Base-by-base conservation (phyloP, 495 filamentous ascomycete genomes). In the Penicillium fimorum region DNA sequence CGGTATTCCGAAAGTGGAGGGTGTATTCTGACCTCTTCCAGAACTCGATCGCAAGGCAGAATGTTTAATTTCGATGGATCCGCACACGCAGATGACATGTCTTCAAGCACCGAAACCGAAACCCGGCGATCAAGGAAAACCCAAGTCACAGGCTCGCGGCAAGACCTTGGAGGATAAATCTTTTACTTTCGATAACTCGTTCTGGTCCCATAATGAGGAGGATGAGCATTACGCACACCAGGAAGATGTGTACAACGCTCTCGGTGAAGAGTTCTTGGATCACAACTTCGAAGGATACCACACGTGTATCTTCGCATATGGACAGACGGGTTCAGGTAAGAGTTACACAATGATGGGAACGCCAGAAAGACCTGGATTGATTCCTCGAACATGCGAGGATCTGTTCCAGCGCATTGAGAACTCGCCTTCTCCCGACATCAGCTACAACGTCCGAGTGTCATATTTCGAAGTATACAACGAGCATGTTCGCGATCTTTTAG, bases 381-480 rank as follows among this genome's bases (percentile, higher is more conserved):
- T 99, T 58, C 94, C 94, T 3, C 84, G 94, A n/a, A 97, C 95
- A 27, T 99, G 94, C 70, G 87, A 94, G 68, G 94, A 96, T 71
- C 80, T 99, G 27, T 99, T 99, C 66, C 84, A 97, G 73, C 85
- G 94, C 53, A 97, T 99, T 63, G 89, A 95, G 61, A 82, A 82
- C 45, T 90, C 92, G 38, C 81, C 87, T 37, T 85, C 86, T 7
- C 88, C 91, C 15, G 92, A 92, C 66, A 90, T 96, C 70, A 94
- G 87, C 56, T 99, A 96, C 78, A 91, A 90, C 61, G 94, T 99
- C 48, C 90, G 92, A 55, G 94, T 97, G 32, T 96, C 91, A 4
- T 99, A 99, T 74, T 97, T 97, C 60, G 94, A 99, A 72, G 92
- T 99, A 59, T 97, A 99, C 80, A 99, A 99, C 71, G 94, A 99